These are phyloP conservation scores for Fusarium torreyae DNA, from an alignment of 2,329 filamentous ascomycete species.

Conservation along the genomic window DNA sequence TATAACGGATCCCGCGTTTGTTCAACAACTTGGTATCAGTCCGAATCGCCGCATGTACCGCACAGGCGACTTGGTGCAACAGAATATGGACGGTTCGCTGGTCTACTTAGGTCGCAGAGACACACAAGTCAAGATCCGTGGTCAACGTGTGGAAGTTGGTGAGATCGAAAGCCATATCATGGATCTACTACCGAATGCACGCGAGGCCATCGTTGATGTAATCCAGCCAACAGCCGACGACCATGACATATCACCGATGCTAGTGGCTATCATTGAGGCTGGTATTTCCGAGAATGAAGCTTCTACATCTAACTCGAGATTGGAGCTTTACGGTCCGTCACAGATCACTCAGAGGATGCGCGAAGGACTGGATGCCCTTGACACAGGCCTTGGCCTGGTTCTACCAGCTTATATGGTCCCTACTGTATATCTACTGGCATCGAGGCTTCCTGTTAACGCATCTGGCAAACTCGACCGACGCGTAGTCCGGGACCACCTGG, in stretches of 20 bases:
- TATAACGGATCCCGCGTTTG: too few species aligned
- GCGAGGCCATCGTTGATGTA: conserved; percentile 8
- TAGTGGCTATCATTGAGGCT: conserved; percentile 3
- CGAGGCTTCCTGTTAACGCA: conserved; percentile 6
- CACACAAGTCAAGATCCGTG: conserved; percentile 8
- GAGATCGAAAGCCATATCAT: conserved; percentile 5
- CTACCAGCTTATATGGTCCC: conserved; percentile 3
- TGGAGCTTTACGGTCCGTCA: conserved; percentile 2
- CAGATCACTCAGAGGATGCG: conserved; percentile 1
- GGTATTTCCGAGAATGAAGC: background rate
- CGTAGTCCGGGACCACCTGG: conserved; percentile 1
- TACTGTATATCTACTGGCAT: conserved; percentile 7
- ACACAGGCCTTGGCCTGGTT: background rate
- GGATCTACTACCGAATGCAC: background rate
- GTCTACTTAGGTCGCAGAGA: conserved; percentile 4
- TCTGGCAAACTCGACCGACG: conserved; percentile 8
- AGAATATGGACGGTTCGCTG: background rate
- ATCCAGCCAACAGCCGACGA: background rate
- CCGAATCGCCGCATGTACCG: too few species aligned
- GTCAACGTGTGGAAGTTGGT: conserved; percentile 4
- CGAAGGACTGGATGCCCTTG: background rate
- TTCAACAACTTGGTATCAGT: too few species aligned
- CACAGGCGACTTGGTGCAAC: conserved; percentile 7
- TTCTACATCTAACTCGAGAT: background rate
- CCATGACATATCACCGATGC: conserved; percentile 1